Evolutionary conservation across 345 rosid genomes (phyloP).

Genomic region (Microthlaspi erraticum): DNA sequence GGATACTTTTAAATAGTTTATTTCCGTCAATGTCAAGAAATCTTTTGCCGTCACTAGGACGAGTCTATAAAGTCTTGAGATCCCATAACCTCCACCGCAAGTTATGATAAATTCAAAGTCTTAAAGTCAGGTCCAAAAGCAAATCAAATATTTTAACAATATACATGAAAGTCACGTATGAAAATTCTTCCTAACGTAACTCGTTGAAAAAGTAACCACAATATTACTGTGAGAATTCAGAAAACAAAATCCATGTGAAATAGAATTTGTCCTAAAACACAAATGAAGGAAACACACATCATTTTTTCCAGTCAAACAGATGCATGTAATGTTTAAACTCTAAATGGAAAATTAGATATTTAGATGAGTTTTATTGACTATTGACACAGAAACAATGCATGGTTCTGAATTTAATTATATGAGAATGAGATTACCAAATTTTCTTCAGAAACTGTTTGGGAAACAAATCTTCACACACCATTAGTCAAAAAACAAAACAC

Average conservation of each 20-base stretch:
- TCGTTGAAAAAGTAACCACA: conserved; percentile 6
- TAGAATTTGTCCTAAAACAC: background rate
- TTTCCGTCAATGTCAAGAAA: conserved; percentile 5
- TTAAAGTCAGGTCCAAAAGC: conserved; percentile 27
- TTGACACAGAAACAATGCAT: conserved; percentile 1
- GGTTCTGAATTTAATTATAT: background rate
- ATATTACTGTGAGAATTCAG: conserved; percentile 1
- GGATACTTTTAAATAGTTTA: conserved; percentile 5
- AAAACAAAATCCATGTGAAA: conserved; percentile 24
- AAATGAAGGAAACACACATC: background rate
- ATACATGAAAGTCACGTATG: background rate
- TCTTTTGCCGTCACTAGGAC: conserved; percentile 33
- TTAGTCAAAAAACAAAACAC: conserved; percentile 14
- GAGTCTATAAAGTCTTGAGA: conserved; percentile 41
- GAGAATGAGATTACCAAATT: background rate
- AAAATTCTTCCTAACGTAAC: conserved; percentile 23
- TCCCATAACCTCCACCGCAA: conserved; percentile 36
- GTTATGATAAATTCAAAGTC: conserved; percentile 44
- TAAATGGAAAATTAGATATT: background rate
- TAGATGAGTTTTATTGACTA: background rate
- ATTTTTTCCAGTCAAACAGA: background rate
- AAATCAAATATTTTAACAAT: conserved; percentile 8
- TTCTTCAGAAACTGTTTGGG: background rate
- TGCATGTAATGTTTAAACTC: background rate
- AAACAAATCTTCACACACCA: background rate